Evolutionary conservation across 306 rosid species (phyloP), one percentile per base, ranked within the genome.

Genomic region (Acacia acuminata): DNA sequence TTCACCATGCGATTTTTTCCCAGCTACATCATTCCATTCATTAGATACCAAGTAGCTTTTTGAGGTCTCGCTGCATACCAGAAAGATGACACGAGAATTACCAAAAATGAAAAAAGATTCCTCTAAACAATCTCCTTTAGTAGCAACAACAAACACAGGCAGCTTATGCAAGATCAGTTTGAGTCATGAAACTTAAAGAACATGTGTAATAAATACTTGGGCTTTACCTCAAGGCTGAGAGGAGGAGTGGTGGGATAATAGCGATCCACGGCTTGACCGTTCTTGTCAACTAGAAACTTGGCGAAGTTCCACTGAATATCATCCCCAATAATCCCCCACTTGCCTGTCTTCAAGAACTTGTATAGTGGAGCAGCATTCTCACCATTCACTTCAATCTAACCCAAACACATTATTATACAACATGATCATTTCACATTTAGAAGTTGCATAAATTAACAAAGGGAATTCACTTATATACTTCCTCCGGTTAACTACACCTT

Each of bases 291-390:
- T 20, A 92, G 85, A 86, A 95, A 93, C 86, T 95, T 93, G 48
- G 98, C 88, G 64, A 92, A 95, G 88, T 95, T 95, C 98, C 98
- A 93, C 79, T 90, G 97, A 65, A 93, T 93, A 68, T 95, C 88
- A 82, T 95, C 98, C 70, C 88, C 90, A 19, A 93, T 86, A 30
- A 95, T 79, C 42, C 97, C 97, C 95, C 98, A 93, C 76, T 90
- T 90, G 10, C 89, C 94, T 7, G 79, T 45, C 89, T 93, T 95
- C 51, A 95, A 80, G 84, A 93, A 93, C 87, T 90, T 92, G 85
- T 91, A 93, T 51, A 95, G 47, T 45, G 94, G 92, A 71, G 89
- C 86, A 84, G 97, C 50, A 51, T 87, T 79, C 7, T 87, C 91
- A 12, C 98, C 97, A 78, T 95, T 93, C 81, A 93, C 97, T 86